These are phyloP conservation scores for Microglena sp. DNA, from an alignment of 139 green algal genomes.

Conservation along the genomic window DNA sequence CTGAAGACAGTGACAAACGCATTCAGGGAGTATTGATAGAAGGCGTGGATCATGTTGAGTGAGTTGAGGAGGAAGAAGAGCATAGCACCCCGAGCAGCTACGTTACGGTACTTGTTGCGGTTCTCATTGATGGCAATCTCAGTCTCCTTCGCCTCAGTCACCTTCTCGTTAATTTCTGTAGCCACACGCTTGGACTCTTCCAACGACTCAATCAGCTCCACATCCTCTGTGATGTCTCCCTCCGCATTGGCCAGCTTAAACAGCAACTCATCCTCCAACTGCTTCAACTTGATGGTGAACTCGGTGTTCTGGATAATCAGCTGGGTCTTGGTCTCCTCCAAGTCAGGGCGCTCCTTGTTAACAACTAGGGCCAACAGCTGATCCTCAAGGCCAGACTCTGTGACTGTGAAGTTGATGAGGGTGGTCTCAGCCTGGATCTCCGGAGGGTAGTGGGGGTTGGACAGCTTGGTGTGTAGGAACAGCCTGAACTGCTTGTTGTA, in stretches of 20 bases:
- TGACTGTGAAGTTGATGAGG: slow-evolving; percentile 84
- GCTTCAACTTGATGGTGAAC: slow-evolving; percentile 86
- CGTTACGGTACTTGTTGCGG: slow-evolving; percentile 68
- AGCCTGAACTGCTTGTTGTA: slow-evolving; percentile 81
- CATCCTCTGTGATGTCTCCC: slow-evolving; percentile 85
- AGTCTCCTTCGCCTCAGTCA: slow-evolving; percentile 56
- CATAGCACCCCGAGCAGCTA: slow-evolving; percentile 59
- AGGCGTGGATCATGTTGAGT: slow-evolving; percentile 81
- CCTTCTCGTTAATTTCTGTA: slow-evolving; percentile 47
- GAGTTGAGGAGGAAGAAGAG: slow-evolving; percentile 84
- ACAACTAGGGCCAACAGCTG: slow-evolving; percentile 81
- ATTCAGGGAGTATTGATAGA: slow-evolving; percentile 75
- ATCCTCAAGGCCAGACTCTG: slow-evolving; percentile 70
- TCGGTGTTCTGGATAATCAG: slow-evolving; percentile 84
- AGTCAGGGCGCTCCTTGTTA: slow-evolving; percentile 78
- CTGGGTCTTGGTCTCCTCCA: slow-evolving; percentile 82
- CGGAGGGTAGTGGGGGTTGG: slow-evolving; percentile 77
- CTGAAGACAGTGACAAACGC: slow-evolving; percentile 69
- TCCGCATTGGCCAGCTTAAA: slow-evolving; percentile 76
- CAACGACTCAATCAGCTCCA: slow-evolving; percentile 78
- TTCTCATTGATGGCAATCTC: slow-evolving; percentile 67
- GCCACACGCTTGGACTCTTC: slow-evolving; percentile 76
- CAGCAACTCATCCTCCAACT: slow-evolving; percentile 71
- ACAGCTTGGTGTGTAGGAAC: slow-evolving; percentile 84
- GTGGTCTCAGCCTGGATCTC: slow-evolving; percentile 83